Base-by-base conservation (phyloP, 306 rosid genomes). In the Medicago truncatula region DNA sequence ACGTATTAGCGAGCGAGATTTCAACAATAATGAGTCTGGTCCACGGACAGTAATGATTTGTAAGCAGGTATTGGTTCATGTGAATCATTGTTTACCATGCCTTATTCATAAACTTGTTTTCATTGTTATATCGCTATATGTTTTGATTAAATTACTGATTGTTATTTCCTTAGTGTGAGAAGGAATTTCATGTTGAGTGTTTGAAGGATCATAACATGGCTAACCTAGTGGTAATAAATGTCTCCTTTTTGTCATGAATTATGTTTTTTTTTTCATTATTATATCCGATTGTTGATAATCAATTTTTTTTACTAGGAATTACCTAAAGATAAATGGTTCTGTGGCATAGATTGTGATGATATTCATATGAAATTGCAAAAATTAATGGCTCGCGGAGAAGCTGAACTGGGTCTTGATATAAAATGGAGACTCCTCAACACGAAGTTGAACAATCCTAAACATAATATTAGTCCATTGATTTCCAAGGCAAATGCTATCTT, bases 271-370 rank as follows among this genome's bases (percentile, higher is more conserved):
- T 65, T 23, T 70, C 18, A 17, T 53, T 57, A 44, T 41, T 47
- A 25, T 12, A 16, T 73, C 25, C 67, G 43, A 59, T 70, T 57
- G 6, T 65, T 67, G 53, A 77, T 16, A 6, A 18, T 9, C 16
- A 44, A 39, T 14, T 68, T 14, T 76, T 13, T 68, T 14, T 76
- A 60, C 52, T 88, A 94, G 98, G 89, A 87, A 87, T 56, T 88
- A 60, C 97, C 98, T 0, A 53, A 83, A 75, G 97, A 87, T 20
- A 79, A 87, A 25, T 91, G 97, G 97, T 94, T 89, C 58, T 94
- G 98, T 82, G 76, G 84, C 83, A 31, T 62, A 14, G 83, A 78
- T 12, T 94, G 97, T 80, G 63, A 44, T 49, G 40, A 57, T 49
- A 82, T 90, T 75, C 83, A 84, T 74, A 25, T 72, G 44, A 50